These are phyloP conservation scores for Coriaria nepalensis DNA, from an alignment of 306 rosid genomes.

Conservation along the genomic window DNA sequence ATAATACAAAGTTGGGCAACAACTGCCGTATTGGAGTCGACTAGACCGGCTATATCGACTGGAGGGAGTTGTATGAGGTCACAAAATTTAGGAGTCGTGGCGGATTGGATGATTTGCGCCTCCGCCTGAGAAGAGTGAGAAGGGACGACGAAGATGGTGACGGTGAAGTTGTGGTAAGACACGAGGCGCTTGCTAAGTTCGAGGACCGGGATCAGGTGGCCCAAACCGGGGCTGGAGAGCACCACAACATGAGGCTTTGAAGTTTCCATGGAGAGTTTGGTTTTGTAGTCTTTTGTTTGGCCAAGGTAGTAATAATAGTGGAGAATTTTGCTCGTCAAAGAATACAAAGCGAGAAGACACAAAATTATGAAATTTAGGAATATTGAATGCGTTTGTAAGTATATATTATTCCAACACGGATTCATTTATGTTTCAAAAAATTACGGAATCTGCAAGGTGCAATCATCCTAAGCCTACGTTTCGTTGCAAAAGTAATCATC, in stretches of 20 bases:
- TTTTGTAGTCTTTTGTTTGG: too few relatives aligned
- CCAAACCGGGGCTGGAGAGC: conserved; percentile 39
- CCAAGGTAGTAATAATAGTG: too few relatives aligned
- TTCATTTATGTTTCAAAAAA: too few relatives aligned
- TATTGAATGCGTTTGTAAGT: too few relatives aligned
- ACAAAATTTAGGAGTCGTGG: conserved; percentile 1
- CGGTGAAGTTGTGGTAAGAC: conserved; percentile 15
- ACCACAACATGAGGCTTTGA: conserved; percentile 22
- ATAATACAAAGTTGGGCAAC: conserved; percentile 4
- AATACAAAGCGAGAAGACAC: too few relatives aligned
- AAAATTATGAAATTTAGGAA: too few relatives aligned
- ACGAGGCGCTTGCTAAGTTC: conserved; percentile 32
- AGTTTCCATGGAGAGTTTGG: too few relatives aligned
- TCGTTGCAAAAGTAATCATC: too few relatives aligned
- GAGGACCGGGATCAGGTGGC: conserved; percentile 37
- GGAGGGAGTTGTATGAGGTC: conserved; percentile 26
- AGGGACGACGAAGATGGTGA: conserved; percentile 27
- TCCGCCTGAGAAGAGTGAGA: conserved; percentile 20
- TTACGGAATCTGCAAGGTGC: too few relatives aligned
- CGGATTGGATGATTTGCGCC: conserved; percentile 14
- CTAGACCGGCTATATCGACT: conserved; percentile 3
- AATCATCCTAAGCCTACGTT: too few relatives aligned
- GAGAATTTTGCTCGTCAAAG: too few relatives aligned
- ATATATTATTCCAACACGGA: too few relatives aligned
- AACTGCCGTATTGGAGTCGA: conserved; percentile 1